Conservation (phyloP, 2,329 filamentous ascomycete genomes). For the Ceratocystis alfenasii region DNA sequence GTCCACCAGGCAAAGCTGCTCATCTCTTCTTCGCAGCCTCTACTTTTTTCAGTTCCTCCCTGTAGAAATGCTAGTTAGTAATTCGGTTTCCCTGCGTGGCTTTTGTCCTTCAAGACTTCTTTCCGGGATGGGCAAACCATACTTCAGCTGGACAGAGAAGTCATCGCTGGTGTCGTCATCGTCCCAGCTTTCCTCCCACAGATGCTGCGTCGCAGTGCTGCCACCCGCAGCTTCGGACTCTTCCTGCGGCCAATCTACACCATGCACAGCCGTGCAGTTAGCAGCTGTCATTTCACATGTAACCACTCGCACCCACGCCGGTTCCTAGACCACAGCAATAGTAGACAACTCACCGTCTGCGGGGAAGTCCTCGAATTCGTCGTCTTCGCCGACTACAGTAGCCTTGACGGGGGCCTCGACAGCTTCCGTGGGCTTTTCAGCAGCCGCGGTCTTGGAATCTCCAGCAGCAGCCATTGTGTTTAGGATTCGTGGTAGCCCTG, state of each 20-base stretch:
- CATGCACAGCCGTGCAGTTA: slow-evolving; percentile 3
- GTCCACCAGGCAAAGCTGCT: slow-evolving; percentile 23
- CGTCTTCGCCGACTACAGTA: slow-evolving; percentile 68
- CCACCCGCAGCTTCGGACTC: slow-evolving; percentile 70
- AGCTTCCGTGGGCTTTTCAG: slow-evolving; percentile 23
- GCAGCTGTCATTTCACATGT: neutral
- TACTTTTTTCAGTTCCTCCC: slow-evolving; percentile 91
- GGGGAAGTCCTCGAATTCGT: slow-evolving; percentile 98
- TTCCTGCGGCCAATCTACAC: slow-evolving; percentile 78
- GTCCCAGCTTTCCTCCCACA: slow-evolving; percentile 99
- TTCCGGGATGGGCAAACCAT: slow-evolving; percentile 29
- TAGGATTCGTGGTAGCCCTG: neutral
- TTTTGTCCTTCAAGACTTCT: neutral
- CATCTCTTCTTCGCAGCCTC: slow-evolving; percentile 58
- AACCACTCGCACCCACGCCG: neutral
- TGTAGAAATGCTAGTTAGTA: slow-evolving; percentile 29
- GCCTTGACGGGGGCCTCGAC: slow-evolving; percentile 29
- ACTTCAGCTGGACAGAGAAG: slow-evolving; percentile 91
- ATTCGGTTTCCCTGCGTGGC: neutral
- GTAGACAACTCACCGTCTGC: slow-evolving; percentile 59
- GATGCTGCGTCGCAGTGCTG: slow-evolving; percentile 57
- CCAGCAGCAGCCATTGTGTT: slow-evolving; percentile 4
- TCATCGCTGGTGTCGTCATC: slow-evolving; percentile 96
- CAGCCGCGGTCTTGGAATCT: slow-evolving; percentile 29
- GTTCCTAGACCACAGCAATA: neutral